These are phyloP conservation scores for Fusarium palustre DNA, from an alignment of 2,329 filamentous ascomycete species.

Conservation along the genomic window DNA sequence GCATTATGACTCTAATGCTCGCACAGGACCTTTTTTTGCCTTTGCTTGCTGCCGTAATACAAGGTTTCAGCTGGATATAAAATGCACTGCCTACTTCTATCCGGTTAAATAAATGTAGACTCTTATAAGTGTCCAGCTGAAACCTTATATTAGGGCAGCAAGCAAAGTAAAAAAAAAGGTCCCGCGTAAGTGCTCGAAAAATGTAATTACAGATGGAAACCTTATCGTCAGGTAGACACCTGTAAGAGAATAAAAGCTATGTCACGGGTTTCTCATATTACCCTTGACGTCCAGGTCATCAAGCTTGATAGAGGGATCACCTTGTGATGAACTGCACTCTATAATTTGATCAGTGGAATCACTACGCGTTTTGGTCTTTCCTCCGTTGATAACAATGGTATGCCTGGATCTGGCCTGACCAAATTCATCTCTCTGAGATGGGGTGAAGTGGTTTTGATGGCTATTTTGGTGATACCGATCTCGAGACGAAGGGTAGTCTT, in stretches of 20 bases:
- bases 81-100: too few relatives aligned
- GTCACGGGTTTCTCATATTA: background rate
- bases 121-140: too few relatives aligned
- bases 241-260: rapidly evolving
- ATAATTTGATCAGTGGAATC: slow-evolving; percentile 37
- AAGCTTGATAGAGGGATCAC: slow-evolving; percentile 26
- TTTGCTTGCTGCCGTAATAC: too few relatives aligned
- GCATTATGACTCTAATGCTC: too few relatives aligned
- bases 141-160: too few relatives aligned
- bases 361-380: slow-evolving; percentile 20
- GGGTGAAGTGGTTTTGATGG: slow-evolving; percentile 20
- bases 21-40: too few relatives aligned
- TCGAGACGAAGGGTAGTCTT: slow-evolving; percentile 25
- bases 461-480: slow-evolving; percentile 26
- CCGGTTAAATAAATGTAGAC: too few relatives aligned
- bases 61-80: too few relatives aligned
- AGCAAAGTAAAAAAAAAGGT: too few relatives aligned
- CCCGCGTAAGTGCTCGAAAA: too few relatives aligned
- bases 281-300: slow-evolving; percentile 39
- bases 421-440: slow-evolving; percentile 30
- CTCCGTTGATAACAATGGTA: slow-evolving; percentile 22
- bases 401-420: slow-evolving; percentile 15
- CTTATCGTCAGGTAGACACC: background rate
- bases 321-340: slow-evolving; percentile 20
- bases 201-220: too few relatives aligned